A percentile compares a stretch with the other conserved stretches of the same genome.
phyloP scores from a whole-genome alignment of 2,329 filamentous ascomycete species.

The Ceratocystis albifundus region DNA sequence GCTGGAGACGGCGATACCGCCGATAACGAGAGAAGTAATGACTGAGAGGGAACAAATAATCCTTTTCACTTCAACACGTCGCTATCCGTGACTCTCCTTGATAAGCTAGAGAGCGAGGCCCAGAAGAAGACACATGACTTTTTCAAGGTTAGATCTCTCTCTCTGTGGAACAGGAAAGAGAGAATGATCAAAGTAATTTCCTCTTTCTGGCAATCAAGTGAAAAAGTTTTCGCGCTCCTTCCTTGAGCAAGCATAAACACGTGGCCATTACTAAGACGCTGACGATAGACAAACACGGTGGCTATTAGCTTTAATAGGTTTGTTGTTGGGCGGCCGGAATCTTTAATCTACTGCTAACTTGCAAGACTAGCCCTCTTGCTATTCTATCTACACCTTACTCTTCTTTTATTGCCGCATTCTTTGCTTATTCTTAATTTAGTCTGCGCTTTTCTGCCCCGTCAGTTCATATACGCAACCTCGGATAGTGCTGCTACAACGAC shows the following conservation, averaged over 20 bases:
- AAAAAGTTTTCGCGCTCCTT: neutral
- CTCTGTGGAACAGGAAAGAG: neutral
- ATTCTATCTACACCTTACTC: neutral
- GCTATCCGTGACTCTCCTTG: no score
- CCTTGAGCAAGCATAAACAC: neutral
- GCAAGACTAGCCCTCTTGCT: neutral
- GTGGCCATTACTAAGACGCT: neutral
- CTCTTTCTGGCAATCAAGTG: neutral
- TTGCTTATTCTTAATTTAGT: neutral
- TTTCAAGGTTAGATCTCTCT: neutral
- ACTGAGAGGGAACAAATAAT: neutral
- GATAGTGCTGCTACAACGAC: no score
- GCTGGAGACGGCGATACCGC: conserved; percentile 22
- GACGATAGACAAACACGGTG: neutral
- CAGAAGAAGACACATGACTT: neutral
- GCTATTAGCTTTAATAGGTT: neutral
- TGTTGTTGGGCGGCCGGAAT: neutral
- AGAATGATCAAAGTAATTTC: neutral
- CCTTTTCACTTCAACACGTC: neutral
- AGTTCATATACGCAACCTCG: neutral
- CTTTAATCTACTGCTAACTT: neutral
- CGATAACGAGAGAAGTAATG: neutral
- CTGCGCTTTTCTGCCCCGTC: neutral
- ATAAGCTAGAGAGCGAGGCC: neutral
- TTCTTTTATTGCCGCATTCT: neutral